These are phyloP conservation scores for Penstemon newberryi DNA, from an alignment of 257 asterid genomes.

Conservation along the genomic window DNA sequence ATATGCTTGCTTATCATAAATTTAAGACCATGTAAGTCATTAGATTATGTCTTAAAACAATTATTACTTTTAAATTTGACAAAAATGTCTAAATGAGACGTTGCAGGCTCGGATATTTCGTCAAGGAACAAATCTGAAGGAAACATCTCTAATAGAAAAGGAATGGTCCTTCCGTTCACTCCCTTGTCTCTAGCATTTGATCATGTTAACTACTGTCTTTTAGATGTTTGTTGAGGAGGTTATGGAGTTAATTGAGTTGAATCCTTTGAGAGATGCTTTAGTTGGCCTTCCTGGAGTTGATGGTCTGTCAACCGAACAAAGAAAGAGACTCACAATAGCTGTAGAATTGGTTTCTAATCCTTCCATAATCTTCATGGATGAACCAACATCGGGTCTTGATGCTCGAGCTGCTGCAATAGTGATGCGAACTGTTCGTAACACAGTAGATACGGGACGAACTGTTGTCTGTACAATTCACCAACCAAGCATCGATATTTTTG, in stretches of 20 bases:
- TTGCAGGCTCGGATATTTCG: constrained; percentile 49
- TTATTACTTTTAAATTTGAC: background rate
- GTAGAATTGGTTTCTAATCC: constrained; percentile 89
- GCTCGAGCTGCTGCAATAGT: constrained; percentile 92
- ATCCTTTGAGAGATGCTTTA: constrained; percentile 53
- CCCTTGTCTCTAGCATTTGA: constrained; percentile 79
- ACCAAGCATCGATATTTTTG: constrained; percentile 81
- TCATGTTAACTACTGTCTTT: constrained; percentile 59
- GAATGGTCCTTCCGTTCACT: constrained; percentile 95
- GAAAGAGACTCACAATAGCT: constrained; percentile 81
- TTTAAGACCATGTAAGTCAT: background rate
- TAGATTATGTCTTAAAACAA: background rate
- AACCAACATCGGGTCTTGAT: constrained; percentile 86
- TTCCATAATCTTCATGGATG: constrained; percentile 87
- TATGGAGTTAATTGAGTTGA: constrained; percentile 80
- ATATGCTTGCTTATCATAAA: background rate
- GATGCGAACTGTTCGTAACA: constrained; percentile 82
- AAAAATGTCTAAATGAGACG: constrained; percentile 1
- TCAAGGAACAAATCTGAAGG: constrained; percentile 34
- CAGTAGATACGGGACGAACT: constrained; percentile 78
- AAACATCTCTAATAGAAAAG: constrained; percentile 41
- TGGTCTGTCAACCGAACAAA: constrained; percentile 82
- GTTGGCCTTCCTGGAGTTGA: constrained; percentile 91
- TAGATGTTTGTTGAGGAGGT: constrained; percentile 87
- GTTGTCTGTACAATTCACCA: constrained; percentile 90